Evolutionary conservation across 441 rosid genomes (phyloP), one percentile per base, ranked within the genome.

Genomic region (Macaranga tanarius): DNA sequence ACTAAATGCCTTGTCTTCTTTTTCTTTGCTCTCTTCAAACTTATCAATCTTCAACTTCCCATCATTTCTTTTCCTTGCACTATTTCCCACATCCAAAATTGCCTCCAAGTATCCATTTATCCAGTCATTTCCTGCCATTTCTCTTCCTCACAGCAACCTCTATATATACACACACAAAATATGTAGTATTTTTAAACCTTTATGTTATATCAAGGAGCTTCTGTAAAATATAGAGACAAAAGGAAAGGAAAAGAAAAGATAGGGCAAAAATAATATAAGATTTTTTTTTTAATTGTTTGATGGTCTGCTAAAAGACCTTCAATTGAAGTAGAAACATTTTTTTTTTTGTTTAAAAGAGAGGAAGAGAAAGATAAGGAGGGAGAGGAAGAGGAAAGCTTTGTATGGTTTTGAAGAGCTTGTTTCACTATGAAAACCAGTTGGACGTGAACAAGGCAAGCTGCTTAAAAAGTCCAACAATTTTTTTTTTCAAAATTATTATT

Each of bases 101-200:
- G 98, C 98, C 81, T 93, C 97, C 75, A 91, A 84, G 77, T 93
- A 93, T 54, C 98, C 89, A 69, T 93, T 90, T 75, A 93, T 90
- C 98, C 98, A 91, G 61, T 93, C 97, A 76, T 93, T 93, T 79
- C 93, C 79, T 13, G 98, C 97, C 92, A 90, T 89, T 79, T 81
- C 82, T 58, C 22, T 34, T 28, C 52, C 25, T 47, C 38, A 5
- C 31, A n/a, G 22, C 25, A 22, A 44, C 12, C 45, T 10, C 38
- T 31, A 31, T 31, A 5, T 31, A 1, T 31, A 28, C 3, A 3
- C 3, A 28, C 3, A 28, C 3, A n/a, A n/a, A n/a, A 31, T 31
- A 31, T 42, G 11, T 10, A 7, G 45, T 42, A 10, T 42, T 10
- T 42, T 4, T 42, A 42, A 42, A 42, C 9, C 45, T 42, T 7